Evolutionary conservation across 306 rosid species (phyloP).

Genomic region (Parietaria judaica): DNA sequence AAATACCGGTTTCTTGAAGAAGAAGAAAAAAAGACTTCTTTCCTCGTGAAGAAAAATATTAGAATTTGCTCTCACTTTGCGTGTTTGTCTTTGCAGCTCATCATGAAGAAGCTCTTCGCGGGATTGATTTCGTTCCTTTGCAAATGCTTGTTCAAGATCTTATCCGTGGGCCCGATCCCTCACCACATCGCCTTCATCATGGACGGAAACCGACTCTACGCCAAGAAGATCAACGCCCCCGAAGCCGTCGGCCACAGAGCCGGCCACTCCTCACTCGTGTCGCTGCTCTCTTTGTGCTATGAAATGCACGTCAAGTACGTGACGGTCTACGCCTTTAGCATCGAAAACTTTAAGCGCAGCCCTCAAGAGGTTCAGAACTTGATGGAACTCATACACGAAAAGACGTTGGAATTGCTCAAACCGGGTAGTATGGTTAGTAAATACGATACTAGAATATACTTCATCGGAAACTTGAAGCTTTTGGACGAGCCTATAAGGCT

Average conservation of each 20-base stretch:
- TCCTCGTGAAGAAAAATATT: too few relatives aligned
- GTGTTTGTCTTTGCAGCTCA: too few relatives aligned
- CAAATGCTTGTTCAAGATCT: conserved; percentile 39
- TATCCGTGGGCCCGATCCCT: conserved; percentile 64
- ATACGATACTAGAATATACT: conserved; percentile 48
- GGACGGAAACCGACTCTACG: conserved; percentile 89
- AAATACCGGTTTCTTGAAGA: too few relatives aligned
- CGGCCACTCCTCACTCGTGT: conserved; percentile 46
- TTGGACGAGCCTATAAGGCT: conserved; percentile 42
- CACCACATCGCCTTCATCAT: conserved; percentile 76
- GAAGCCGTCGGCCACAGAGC: conserved; percentile 59
- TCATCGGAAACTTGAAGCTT: conserved; percentile 58
- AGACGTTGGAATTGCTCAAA: conserved; percentile 50
- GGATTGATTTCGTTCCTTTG: conserved; percentile 35
- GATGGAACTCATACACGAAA: conserved; percentile 69
- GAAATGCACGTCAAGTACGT: conserved; percentile 64
- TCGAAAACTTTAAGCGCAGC: conserved; percentile 57
- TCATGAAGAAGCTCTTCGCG: conserved; percentile 7
- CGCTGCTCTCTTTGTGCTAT: conserved; percentile 50
- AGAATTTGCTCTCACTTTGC: too few relatives aligned
- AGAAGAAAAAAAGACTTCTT: too few relatives aligned
- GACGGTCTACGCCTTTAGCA: conserved; percentile 79
- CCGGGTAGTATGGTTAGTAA: conserved; percentile 36
- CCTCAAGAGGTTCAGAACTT: conserved; percentile 46
- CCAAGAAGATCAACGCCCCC: conserved; percentile 38